Conservation (phyloP, 1,284 basidiomycete species). For the Melampsora americana region DNA sequence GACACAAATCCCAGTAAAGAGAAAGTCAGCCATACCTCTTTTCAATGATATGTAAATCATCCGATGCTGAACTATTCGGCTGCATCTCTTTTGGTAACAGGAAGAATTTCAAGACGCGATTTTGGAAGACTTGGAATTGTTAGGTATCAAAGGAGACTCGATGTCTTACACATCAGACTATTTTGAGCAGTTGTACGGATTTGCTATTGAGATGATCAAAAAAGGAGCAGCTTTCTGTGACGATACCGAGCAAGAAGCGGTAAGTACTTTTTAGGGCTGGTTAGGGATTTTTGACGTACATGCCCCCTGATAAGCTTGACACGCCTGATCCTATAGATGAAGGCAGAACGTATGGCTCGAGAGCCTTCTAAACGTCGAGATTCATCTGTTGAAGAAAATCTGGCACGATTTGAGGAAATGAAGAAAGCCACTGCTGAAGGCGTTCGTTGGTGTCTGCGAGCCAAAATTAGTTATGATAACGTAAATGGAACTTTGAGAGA, state of each 20-base stretch:
- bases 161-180: slow-evolving; percentile 93
- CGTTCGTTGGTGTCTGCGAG: slow-evolving; percentile 85
- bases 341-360: slow-evolving; percentile 82
- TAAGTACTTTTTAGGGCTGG: slow-evolving; percentile 51
- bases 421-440: slow-evolving; percentile 76
- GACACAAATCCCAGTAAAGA: slow-evolving; percentile 99
- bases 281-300: background rate
- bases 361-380: slow-evolving; percentile 82
- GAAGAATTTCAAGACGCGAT: slow-evolving; percentile 91
- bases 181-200: slow-evolving; percentile 82
- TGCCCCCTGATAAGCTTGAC: background rate
- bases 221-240: slow-evolving; percentile 89
- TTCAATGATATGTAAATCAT: background rate
- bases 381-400: slow-evolving; percentile 75
- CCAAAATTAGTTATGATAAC: slow-evolving; percentile 90
- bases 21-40: slow-evolving; percentile 61
- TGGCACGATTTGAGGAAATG: slow-evolving; percentile 87
- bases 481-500: slow-evolving; percentile 96
- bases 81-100: slow-evolving; percentile 55
- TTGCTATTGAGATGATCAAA: slow-evolving; percentile 78
- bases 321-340: slow-evolving; percentile 64
- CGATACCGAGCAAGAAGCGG: slow-evolving; percentile 81
- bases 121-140: slow-evolving; percentile 78
- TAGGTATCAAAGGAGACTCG: slow-evolving; percentile 77
- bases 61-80: background rate